Conservation (phyloP, 805 yeast genomes). For the Pichia scutulata region DNA sequence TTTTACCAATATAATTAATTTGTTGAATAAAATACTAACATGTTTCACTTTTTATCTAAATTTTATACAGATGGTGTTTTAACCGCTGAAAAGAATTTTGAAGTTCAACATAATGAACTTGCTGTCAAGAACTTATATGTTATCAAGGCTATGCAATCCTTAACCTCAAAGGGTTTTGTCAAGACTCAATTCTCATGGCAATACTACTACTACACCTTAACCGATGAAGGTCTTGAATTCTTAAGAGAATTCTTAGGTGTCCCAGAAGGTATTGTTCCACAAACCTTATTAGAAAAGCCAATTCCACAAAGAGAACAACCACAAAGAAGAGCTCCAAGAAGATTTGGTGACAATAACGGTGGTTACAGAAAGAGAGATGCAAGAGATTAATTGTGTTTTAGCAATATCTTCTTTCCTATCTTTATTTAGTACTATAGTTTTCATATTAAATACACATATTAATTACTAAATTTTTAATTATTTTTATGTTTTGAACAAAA, state of each 20-base stretch:
- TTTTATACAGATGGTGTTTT: conserved; percentile 87
- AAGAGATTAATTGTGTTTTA: conserved; percentile 27
- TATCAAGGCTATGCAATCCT: conserved; percentile 98
- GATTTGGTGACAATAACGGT: conserved; percentile 43
- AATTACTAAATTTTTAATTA: neutral
- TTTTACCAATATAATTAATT: too few species aligned
- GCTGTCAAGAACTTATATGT: conserved; percentile 96
- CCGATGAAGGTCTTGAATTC: conserved; percentile 99
- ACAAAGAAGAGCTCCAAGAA: conserved; percentile 39
- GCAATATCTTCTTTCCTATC: conserved; percentile 3
- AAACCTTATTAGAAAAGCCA: conserved; percentile 93
- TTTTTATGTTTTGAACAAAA: neutral
- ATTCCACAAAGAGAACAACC: conserved; percentile 61
- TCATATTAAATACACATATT: conserved; percentile 2
- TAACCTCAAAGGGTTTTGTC: conserved; percentile 97
- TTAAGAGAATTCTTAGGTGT: conserved; percentile 96
- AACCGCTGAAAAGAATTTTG: conserved; percentile 99
- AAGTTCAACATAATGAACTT: conserved; percentile 95
- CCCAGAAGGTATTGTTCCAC: conserved; percentile 98
- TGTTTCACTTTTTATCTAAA: neutral
- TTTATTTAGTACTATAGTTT: conserved; percentile 6
- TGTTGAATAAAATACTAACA: conserved; percentile 17
- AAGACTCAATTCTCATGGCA: conserved; percentile 99
- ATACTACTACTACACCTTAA: conserved; percentile 99
- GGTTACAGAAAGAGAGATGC: conserved; percentile 53